Conservation (phyloP, 148 eudicot genomes). For the Nepenthes mirabilis region DNA sequence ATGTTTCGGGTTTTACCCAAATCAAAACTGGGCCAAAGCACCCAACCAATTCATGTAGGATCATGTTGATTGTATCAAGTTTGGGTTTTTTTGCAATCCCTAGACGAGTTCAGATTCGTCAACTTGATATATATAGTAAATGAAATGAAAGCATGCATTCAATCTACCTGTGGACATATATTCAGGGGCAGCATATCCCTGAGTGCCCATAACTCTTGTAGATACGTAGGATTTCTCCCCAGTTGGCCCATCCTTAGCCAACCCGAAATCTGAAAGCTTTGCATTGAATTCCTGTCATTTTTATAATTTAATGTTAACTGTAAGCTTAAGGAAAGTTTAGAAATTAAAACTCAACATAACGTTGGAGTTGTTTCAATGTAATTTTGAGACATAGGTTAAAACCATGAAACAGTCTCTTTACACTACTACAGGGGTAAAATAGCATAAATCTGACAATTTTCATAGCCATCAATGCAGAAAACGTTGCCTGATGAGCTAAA, state of each 20-base stretch:
- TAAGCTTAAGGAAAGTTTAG: neutral
- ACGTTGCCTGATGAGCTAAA: neutral
- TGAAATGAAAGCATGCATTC: neutral
- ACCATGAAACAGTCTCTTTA: too few relatives aligned
- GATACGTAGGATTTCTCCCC: constrained; percentile 67
- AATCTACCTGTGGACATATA: constrained; percentile 40
- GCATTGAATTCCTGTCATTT: constrained; percentile 50
- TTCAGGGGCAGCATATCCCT: constrained; percentile 54
- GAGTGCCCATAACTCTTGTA: constrained; percentile 75
- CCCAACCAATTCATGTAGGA: too few relatives aligned
- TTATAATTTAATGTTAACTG: neutral
- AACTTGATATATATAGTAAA: neutral
- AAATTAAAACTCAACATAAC: neutral
- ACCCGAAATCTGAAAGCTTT: constrained; percentile 85
- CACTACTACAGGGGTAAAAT: too few relatives aligned
- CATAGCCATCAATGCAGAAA: too few relatives aligned
- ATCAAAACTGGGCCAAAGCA: too few relatives aligned
- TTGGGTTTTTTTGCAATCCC: too few relatives aligned
- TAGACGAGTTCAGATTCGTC: neutral
- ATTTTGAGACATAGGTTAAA: too few relatives aligned
- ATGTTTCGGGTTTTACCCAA: too few relatives aligned
- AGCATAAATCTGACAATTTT: too few relatives aligned
- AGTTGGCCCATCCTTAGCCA: constrained; percentile 72
- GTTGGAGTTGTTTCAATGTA: neutral
- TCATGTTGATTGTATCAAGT: neutral